Base-by-base conservation (phyloP, 179 eudicot species). In the Carnegiea gigantea region DNA sequence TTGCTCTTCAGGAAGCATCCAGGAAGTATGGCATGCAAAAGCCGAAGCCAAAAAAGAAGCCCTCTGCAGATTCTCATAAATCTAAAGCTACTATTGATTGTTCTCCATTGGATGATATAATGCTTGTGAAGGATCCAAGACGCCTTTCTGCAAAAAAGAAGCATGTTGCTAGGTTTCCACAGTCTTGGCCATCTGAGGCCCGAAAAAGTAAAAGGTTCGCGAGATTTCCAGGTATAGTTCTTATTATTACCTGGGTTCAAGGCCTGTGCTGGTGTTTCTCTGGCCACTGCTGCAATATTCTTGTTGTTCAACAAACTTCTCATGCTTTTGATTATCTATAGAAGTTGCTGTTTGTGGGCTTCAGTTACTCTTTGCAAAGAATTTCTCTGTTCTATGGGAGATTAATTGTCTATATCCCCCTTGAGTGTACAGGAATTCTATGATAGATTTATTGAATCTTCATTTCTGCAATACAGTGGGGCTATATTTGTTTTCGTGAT, bases 91-190 rank as follows among this genome's bases (percentile, higher is more conserved):
- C 86, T 11, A 77, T 85, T 83, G 82, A 71, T 83, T 82, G 85
- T 90, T 84, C 92, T 68, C 82, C 93, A 79, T 83, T 89, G 86
- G 99, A 95, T 88, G 98, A 93, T 85, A 71, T 92, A 77, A 88
- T 92, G 92, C 72, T 89, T 73, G 90, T 92, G 76, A 96, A 95
- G 92, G 98, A 96, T 91, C 89, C 93, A 53, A 92, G 99, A 81
- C 85, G 81, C 26, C 23, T 78, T 74, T 89, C 87, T 84, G 89
- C 86, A 28, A 93, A 84, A 78, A 95, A 93, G 87, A 95, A 93
- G 89, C 89, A 86, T 78, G 91, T 79, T 86, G 80, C 89, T 81
- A 88, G 77, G 48, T 84, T 91, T 84, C 90, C 97, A 60, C 90
- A 89, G 82, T 95, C 98, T 7, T 96, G 98, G 98, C 98, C 98